A percentile compares a stretch with the other conserved stretches of the same genome.
These are phyloP conservation scores for Obba rivulosa DNA, from an alignment of 768 basidiomycete genomes.

Conservation along the genomic window DNA sequence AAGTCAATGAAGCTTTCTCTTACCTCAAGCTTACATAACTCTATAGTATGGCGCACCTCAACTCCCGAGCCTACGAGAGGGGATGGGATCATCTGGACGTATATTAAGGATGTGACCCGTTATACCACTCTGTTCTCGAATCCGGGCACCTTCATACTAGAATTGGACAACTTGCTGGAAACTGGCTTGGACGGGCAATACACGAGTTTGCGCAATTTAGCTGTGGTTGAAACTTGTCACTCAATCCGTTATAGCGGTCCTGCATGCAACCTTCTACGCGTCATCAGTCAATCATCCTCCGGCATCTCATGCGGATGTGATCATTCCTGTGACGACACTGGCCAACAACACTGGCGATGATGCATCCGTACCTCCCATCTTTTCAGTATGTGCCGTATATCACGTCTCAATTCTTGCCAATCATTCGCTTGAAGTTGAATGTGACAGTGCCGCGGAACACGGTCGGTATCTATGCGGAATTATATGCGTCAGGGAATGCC, in stretches of 20 bases:
- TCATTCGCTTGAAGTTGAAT: slow-evolving; percentile 41
- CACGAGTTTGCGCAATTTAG: slow-evolving; percentile 38
- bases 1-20: slow-evolving; percentile 14
- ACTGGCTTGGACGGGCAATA: slow-evolving; percentile 59
- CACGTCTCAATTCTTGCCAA: background rate
- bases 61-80: slow-evolving; percentile 61
- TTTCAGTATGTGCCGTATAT: slow-evolving; percentile 44
- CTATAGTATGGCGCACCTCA: slow-evolving; percentile 73
- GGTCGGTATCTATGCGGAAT: slow-evolving; percentile 60
- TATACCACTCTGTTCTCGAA: slow-evolving; percentile 67
- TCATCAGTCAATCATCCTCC: slow-evolving; percentile 51
- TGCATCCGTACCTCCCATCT: slow-evolving; percentile 70
- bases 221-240: too few relatives aligned
- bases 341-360: slow-evolving; percentile 60
- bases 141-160: slow-evolving; percentile 63
- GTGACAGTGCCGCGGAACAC: slow-evolving; percentile 71
- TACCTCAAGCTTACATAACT: background rate
- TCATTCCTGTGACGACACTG: slow-evolving; percentile 67
- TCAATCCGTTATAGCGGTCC: slow-evolving; percentile 38
- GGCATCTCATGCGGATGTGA: slow-evolving; percentile 53
- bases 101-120: slow-evolving; percentile 68
- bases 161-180: slow-evolving; percentile 66
- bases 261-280: slow-evolving; percentile 68
- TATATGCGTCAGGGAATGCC: slow-evolving; percentile 63
- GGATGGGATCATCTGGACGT: slow-evolving; percentile 76